phyloP scores from a whole-genome alignment of 2,329 filamentous ascomycete species.

The Stachybotrys elegans region DNA sequence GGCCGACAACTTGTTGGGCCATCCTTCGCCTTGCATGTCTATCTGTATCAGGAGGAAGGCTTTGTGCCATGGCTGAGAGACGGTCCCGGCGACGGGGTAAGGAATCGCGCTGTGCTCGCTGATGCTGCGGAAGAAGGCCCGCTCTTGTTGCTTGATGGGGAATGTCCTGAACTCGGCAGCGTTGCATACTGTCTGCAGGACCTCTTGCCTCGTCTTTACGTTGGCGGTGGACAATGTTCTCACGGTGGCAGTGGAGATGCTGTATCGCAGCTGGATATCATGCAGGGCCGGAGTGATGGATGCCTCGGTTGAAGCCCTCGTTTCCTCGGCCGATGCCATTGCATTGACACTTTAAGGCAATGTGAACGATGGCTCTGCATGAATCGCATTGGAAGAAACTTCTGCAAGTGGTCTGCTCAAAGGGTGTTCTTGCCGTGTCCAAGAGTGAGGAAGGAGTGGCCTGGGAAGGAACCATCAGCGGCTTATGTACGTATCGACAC shows the following conservation, averaged over 20 bases:
- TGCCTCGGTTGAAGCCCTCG: not conserved
- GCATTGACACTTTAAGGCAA: not conserved
- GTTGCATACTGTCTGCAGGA: conserved; percentile 32
- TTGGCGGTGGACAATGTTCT: conserved; percentile 21
- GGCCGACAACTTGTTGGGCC: conserved; percentile 43
- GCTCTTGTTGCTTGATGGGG: conserved; percentile 28
- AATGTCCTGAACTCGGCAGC: conserved; percentile 33
- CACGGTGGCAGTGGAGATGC: conserved; percentile 25
- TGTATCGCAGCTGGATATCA: conserved; percentile 28
- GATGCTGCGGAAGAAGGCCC: conserved; percentile 29
- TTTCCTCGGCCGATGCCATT: not conserved
- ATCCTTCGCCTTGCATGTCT: conserved; percentile 59
- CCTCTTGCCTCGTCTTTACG: conserved; percentile 17
- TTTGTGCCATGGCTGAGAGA: conserved; percentile 66
- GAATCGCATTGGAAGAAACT: not conserved
- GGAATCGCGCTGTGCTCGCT: conserved; percentile 33
- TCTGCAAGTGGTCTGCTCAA: no score
- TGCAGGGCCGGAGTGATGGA: conserved; percentile 7
- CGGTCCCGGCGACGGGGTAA: conserved; percentile 27
- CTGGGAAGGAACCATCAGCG: no score
- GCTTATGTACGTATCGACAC: no score
- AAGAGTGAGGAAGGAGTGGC: no score
- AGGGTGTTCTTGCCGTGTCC: no score
- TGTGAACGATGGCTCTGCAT: not conserved
- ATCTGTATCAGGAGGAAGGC: conserved; percentile 70